Evolutionary conservation across 208 protist genomes (phyloP).

Genomic region (Phytomonas francai): DNA sequence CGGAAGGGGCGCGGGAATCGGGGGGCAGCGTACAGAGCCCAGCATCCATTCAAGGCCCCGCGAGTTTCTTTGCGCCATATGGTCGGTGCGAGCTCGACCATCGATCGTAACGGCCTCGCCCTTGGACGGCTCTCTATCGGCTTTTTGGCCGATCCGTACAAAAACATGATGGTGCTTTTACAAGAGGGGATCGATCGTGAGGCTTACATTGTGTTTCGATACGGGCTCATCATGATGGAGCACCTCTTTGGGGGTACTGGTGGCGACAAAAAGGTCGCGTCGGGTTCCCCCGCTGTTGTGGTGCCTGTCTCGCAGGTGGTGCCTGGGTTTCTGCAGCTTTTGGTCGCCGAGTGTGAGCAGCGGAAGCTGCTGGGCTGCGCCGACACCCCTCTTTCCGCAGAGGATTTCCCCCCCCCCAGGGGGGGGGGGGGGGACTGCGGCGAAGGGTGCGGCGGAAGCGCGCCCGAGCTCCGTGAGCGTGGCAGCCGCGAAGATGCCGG

Average conservation of each 20-base stretch:
- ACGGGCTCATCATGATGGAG: slow-evolving; percentile 33
- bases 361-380: slow-evolving; percentile 18
- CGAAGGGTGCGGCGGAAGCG: no score
- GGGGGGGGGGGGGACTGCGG: no score
- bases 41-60: no score
- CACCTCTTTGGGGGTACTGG: slow-evolving; percentile 19
- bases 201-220: slow-evolving; percentile 53
- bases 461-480: no score
- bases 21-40: no score
- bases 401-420: slow-evolving; percentile 6
- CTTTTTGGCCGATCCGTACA: slow-evolving; percentile 29
- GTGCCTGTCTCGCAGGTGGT: slow-evolving; percentile 14
- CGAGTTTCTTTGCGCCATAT: no score
- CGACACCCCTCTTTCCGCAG: slow-evolving; percentile 17
- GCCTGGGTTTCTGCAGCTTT: slow-evolving; percentile 39
- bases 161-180: slow-evolving; percentile 39
- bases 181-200: slow-evolving; percentile 55
- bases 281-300: not conserved
- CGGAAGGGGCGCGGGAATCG: not conserved
- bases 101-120: not conserved
- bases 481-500: slow-evolving; percentile 2
- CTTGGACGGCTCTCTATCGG: slow-evolving; percentile 27
- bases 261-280: not conserved
- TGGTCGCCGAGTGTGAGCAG: slow-evolving; percentile 20
- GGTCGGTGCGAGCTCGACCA: not conserved